These are phyloP conservation scores for Erysiphe neolycopersici DNA, from an alignment of 2,329 filamentous ascomycete species.

Conservation along the genomic window DNA sequence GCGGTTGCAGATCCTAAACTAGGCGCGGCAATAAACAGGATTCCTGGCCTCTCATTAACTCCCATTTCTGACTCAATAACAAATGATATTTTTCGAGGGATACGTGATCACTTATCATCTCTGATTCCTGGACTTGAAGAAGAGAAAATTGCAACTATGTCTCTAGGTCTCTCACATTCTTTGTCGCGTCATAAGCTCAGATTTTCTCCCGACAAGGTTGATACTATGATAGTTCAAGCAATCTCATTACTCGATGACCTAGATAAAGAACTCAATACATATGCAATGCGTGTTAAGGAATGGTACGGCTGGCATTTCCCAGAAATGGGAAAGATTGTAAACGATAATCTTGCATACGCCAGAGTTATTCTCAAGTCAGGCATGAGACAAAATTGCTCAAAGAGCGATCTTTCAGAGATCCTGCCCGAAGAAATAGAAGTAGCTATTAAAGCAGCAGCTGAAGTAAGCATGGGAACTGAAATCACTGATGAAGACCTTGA, in stretches of 20 bases:
- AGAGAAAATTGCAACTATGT: constrained; percentile 78
- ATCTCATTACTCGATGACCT: constrained; percentile 84
- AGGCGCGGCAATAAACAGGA: constrained; percentile 71
- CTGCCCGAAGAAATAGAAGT: constrained; percentile 86
- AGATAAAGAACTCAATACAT: constrained; percentile 96
- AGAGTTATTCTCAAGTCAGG: constrained; percentile 72
- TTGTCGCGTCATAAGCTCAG: constrained; percentile 94
- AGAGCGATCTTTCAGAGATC: constrained; percentile 61
- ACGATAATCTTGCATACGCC: constrained; percentile 88
- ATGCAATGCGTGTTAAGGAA: constrained; percentile 97
- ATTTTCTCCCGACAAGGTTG: constrained; percentile 95
- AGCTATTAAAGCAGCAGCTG: constrained; percentile 77
- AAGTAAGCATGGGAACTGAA: constrained; percentile 96
- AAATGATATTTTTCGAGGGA: constrained; percentile 76
- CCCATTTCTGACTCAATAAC: constrained; percentile 60
- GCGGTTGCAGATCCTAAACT: constrained; percentile 87
- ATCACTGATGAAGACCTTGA: constrained; percentile 79
- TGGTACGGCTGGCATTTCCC: constrained; percentile 99
- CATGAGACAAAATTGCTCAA: constrained; percentile 55
- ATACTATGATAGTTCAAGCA: constrained; percentile 97
- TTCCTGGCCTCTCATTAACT: constrained; percentile 66
- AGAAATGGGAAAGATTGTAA: constrained; percentile 87
- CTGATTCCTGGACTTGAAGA: constrained; percentile 71
- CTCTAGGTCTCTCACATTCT: constrained; percentile 85
- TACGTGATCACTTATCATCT: constrained; percentile 70